phyloP scores from a whole-genome alignment of 106 monocot genomes.

The Dendrobium huoshanense region DNA sequence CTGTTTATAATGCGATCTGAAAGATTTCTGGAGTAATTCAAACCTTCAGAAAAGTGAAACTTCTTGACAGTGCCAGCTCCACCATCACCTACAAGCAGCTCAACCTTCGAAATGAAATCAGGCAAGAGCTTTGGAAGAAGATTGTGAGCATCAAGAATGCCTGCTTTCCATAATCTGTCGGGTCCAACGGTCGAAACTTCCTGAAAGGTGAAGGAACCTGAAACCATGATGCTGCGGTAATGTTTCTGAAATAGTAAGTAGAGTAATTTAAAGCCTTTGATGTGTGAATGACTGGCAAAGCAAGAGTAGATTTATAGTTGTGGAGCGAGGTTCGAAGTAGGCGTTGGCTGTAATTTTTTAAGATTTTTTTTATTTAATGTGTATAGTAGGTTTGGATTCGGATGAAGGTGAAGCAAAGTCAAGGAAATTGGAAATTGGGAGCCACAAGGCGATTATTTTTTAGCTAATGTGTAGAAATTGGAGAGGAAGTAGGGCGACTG shows the following conservation, averaged over 20 bases:
- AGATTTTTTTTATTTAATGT: not conserved
- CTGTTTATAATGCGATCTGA: not conserved
- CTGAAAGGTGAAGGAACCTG: conserved; percentile 4
- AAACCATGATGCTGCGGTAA: conserved; percentile 9
- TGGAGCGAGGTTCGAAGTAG: not conserved
- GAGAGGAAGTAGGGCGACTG: not conserved
- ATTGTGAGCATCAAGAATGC: conserved; percentile 35
- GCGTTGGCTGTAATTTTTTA: not conserved
- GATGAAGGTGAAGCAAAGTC: not conserved
- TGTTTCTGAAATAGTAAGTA: not conserved
- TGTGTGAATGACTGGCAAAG: not conserved
- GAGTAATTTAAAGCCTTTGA: not conserved
- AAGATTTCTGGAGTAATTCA: not conserved
- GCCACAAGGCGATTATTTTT: not conserved
- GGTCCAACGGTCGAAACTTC: not conserved
- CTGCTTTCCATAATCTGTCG: conserved; percentile 19
- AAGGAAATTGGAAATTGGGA: not conserved
- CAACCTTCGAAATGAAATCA: conserved; percentile 20
- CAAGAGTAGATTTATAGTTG: not conserved
- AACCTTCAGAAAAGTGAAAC: conserved; percentile 38
- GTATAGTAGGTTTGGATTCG: not conserved
- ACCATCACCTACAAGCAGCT: conserved; percentile 21
- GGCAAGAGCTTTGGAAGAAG: conserved; percentile 41
- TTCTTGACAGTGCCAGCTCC: conserved; percentile 30
- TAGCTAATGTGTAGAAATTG: not conserved